These are phyloP conservation scores for Pisolithus marmoratus DNA, from an alignment of 768 basidiomycete species.

Conservation along the genomic window DNA sequence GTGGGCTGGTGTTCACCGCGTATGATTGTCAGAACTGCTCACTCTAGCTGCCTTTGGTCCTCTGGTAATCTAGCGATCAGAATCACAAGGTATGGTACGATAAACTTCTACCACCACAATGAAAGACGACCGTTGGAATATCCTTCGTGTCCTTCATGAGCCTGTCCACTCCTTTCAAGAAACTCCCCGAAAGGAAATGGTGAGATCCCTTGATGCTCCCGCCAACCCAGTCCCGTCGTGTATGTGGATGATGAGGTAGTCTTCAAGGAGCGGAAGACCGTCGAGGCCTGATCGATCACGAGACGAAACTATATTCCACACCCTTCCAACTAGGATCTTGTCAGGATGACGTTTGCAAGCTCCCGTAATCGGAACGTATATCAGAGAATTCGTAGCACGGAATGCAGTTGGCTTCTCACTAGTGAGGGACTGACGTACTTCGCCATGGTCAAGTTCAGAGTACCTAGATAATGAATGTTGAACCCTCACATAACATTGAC, in stretches of 20 bases:
- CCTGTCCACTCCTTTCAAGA: constrained; percentile 49
- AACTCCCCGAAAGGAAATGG: constrained; percentile 58
- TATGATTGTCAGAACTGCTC: constrained; percentile 13
- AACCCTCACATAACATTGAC: not conserved
- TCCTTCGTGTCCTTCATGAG: constrained; percentile 58
- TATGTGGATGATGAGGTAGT: constrained; percentile 78
- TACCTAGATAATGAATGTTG: not conserved
- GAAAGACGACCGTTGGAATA: constrained; percentile 65
- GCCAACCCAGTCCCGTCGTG: constrained; percentile 75
- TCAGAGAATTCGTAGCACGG: not conserved
- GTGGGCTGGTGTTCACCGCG: constrained; percentile 5
- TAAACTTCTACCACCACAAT: constrained; percentile 64
- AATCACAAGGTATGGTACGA: not conserved
- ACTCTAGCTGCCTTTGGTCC: constrained; percentile 79
- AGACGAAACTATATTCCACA: not conserved
- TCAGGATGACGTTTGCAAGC: constrained; percentile 65
- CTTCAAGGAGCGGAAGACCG: constrained; percentile 20
- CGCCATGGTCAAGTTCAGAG: constrained; percentile 19
- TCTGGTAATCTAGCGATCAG: constrained; percentile 29
- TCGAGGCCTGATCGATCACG: not conserved
- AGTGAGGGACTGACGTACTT: constrained; percentile 37
- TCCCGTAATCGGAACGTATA: constrained; percentile 40
- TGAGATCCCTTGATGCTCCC: constrained; percentile 69
- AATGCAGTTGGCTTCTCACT: constrained; percentile 21
- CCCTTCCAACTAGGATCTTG: constrained; percentile 46